Evolutionary conservation across 345 rosid genomes (phyloP).

Genomic region (Excoecaria cochinchinensis): DNA sequence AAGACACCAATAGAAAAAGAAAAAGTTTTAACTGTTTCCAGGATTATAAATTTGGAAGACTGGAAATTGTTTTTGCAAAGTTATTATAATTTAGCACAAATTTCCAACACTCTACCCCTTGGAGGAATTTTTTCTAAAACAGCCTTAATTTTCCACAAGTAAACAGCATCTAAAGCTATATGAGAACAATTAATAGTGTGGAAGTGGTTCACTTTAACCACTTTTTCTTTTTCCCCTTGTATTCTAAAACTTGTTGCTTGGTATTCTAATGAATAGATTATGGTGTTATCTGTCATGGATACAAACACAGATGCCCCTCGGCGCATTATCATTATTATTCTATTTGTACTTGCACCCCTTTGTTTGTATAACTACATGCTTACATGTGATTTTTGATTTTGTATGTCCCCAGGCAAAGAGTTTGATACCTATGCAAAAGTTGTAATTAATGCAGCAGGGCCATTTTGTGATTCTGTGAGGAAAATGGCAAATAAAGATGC

Average conservation of each 20-base stretch:
- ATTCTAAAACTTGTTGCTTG: neutral
- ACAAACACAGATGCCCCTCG: neutral
- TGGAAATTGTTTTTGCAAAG: neutral
- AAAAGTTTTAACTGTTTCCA: neutral
- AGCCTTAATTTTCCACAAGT: neutral
- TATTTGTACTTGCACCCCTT: neutral
- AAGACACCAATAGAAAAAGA: neutral
- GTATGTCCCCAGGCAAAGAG: slow-evolving; percentile 57
- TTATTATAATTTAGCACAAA: neutral
- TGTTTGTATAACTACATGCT: neutral
- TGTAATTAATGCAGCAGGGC: slow-evolving; percentile 93
- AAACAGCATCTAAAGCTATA: neutral
- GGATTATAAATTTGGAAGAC: neutral
- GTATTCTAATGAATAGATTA: neutral
- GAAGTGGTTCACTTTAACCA: neutral
- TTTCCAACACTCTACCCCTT: neutral
- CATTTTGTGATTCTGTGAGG: slow-evolving; percentile 89
- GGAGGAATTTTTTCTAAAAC: neutral
- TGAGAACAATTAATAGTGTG: neutral
- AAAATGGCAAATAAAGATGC: slow-evolving; percentile 70
- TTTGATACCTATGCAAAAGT: slow-evolving; percentile 87
- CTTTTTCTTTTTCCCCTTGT: neutral
- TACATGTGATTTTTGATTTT: slow-evolving; percentile 15
- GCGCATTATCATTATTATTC: neutral
- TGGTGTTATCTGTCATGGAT: neutral